Evolutionary conservation across 1,284 basidiomycete genomes (phyloP).

Genomic region (Lentinus polychrous): DNA sequence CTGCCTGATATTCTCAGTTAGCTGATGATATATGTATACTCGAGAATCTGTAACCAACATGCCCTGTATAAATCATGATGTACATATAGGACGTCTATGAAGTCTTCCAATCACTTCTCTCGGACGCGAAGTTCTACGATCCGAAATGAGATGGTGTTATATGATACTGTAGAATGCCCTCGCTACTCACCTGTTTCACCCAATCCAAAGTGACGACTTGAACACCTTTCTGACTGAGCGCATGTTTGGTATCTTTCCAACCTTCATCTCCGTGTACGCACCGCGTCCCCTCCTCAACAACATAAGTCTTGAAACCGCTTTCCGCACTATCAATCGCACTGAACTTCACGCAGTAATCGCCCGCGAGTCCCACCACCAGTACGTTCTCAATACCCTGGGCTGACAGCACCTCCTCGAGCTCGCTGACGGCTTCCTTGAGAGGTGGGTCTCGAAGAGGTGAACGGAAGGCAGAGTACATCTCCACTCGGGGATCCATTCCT

Average conservation of each 20-base stretch:
- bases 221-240: slow-evolving; percentile 22
- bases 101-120: no score
- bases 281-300: slow-evolving; percentile 29
- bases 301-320: slow-evolving; percentile 33
- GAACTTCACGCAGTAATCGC: slow-evolving; percentile 50
- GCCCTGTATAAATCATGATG: background rate
- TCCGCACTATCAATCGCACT: slow-evolving; percentile 38
- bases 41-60: background rate
- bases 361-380: slow-evolving; percentile 52
- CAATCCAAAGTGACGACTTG: slow-evolving; percentile 18
- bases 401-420: slow-evolving; percentile 29
- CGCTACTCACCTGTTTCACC: slow-evolving; percentile 20
- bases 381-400: slow-evolving; percentile 33
- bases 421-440: slow-evolving; percentile 26
- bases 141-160: no score
- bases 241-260: slow-evolving; percentile 18
- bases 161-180: no score
- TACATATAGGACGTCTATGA: no score
- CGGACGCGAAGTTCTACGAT: no score
- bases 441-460: slow-evolving; percentile 29
- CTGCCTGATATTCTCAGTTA: no score
- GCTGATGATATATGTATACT: background rate
- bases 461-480: slow-evolving; percentile 47
- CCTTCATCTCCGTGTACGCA: slow-evolving; percentile 26
- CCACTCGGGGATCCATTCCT: slow-evolving; percentile 32